These are phyloP conservation scores for Zizania latifolia DNA, from an alignment of 176 grass and related monocot genomes.

Conservation along the genomic window DNA sequence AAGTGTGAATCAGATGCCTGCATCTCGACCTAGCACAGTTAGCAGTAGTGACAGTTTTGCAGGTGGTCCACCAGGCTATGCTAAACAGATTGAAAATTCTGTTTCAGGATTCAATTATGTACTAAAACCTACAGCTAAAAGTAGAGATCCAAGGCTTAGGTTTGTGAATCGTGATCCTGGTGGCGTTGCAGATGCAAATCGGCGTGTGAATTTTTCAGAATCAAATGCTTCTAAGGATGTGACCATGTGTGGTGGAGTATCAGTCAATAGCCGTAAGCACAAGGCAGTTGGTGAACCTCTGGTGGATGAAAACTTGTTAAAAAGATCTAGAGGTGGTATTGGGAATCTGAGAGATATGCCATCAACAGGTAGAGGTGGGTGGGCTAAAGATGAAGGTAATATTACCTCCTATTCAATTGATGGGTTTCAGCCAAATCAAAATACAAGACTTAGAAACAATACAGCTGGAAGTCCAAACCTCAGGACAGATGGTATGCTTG, in stretches of 20 bases:
- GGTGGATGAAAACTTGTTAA: constrained; percentile 38
- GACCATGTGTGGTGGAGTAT: constrained; percentile 10
- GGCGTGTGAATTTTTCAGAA: constrained; percentile 18
- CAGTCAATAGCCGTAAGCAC: constrained; percentile 47
- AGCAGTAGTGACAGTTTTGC: constrained; percentile 22
- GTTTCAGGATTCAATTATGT: constrained; percentile 30
- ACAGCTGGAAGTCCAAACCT: constrained; percentile 24
- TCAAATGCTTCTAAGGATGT: constrained; percentile 31
- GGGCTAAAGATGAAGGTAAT: constrained; percentile 42
- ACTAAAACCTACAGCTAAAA: constrained; percentile 50
- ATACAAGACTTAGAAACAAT: constrained; percentile 24
- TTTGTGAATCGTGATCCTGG: constrained; percentile 55
- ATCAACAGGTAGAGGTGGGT: constrained; percentile 39
- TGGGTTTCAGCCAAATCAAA: constrained; percentile 30
- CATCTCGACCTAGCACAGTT: constrained; percentile 27
- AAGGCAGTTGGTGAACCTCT: constrained; percentile 42
- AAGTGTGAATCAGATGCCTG: constrained; percentile 31
- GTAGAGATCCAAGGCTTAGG: constrained; percentile 82
- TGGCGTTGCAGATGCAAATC: constrained; percentile 31
- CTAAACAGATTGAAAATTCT: constrained; percentile 32
- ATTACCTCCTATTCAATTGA: constrained; percentile 17
- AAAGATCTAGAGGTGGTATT: constrained; percentile 47
- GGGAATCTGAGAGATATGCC: constrained; percentile 35
- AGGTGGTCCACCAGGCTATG: constrained; percentile 31
- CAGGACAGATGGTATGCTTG: constrained; percentile 25